phyloP scores from a whole-genome alignment of 106 monocot genomes.

The Apostasia shenzhenica region DNA sequence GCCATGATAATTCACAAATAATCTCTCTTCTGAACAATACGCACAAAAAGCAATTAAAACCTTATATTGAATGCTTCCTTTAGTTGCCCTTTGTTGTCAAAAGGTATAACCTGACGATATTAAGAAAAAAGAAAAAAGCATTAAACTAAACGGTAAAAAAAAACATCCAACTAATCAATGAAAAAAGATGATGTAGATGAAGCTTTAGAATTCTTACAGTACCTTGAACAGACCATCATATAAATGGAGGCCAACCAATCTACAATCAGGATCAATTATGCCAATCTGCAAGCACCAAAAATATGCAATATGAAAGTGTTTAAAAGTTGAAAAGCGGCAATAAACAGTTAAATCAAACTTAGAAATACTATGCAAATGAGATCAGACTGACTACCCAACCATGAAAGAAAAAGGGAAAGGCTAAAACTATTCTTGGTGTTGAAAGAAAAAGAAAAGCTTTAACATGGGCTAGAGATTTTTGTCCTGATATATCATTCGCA shows the following conservation, averaged over 20 bases:
- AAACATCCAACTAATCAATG: neutral
- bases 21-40: neutral
- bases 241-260: constrained; percentile 70
- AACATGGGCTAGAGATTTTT: no score
- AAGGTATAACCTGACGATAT: constrained; percentile 84
- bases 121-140: constrained; percentile 4
- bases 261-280: constrained; percentile 76
- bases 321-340: no score
- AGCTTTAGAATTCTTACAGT: neutral
- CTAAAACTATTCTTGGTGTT: no score
- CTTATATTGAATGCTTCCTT: constrained; percentile 99
- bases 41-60: constrained; percentile 18
- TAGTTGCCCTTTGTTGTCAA: constrained; percentile 95
- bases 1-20: neutral
- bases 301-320: neutral
- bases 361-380: no score
- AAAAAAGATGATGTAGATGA: neutral
- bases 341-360: no score
- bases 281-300: constrained; percentile 43
- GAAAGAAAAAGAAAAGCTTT: no score
- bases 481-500: no score
- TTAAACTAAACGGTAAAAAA: neutral
- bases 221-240: constrained; percentile 89
- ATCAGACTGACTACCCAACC: no score
- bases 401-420: no score